phyloP scores from a whole-genome alignment of 2,329 filamentous ascomycete genomes.

The Coniella vitis region DNA sequence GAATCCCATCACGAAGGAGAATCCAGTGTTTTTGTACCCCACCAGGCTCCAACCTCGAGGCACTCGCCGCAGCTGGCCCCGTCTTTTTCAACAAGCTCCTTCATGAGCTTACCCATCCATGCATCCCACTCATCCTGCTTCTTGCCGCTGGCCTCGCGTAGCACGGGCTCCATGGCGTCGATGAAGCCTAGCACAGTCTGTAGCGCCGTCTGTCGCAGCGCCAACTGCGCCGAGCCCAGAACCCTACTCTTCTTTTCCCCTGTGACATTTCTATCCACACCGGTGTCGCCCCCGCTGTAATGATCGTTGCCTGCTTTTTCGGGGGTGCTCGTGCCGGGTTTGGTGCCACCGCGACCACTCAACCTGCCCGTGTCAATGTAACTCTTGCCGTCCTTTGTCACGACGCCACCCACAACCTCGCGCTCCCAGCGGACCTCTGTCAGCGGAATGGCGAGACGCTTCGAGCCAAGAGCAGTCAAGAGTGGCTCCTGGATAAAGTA shows the following conservation, averaged over 20 bases:
- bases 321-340: conserved; percentile 25
- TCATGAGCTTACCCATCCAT: conserved; percentile 84
- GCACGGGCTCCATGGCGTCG: conserved; percentile 73
- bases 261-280: conserved; percentile 14
- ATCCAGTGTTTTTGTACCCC: conserved; percentile 62
- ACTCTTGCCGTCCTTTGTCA: conserved; percentile 52
- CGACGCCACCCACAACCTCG: conserved; percentile 59
- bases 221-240: conserved; percentile 62
- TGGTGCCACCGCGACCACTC: conserved; percentile 18
- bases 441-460: conserved; percentile 79
- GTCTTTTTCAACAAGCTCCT: conserved; percentile 70
- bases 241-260: conserved; percentile 38
- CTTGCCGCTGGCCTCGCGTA: conserved; percentile 78
- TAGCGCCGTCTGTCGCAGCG: conserved; percentile 72
- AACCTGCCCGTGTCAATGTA: conserved; percentile 51
- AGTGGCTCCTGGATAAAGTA: conserved; percentile 70
- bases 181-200: conserved; percentile 76
- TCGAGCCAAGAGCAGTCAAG: conserved; percentile 62
- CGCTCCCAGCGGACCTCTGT: conserved; percentile 83
- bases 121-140: conserved; percentile 87
- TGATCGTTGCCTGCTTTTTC: conserved; percentile 16
- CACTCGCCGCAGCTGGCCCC: conserved; percentile 81
- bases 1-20: conserved; percentile 1
- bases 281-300: conserved; percentile 20
- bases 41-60: conserved; percentile 80